Conservation (phyloP, 768 basidiomycete genomes). For the Candolleomyces eurysporus region DNA sequence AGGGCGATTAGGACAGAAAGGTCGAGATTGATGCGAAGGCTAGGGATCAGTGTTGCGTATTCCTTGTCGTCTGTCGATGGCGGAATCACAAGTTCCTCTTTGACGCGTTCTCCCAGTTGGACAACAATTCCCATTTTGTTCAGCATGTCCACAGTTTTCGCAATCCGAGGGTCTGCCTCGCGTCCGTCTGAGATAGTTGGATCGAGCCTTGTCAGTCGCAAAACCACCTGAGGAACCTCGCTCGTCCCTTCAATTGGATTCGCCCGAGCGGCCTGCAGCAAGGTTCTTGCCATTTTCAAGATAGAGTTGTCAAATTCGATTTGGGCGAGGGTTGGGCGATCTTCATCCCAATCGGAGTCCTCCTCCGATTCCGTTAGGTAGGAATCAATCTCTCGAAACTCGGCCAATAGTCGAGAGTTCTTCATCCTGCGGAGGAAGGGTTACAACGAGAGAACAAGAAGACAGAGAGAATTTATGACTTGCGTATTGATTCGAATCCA, state of each 20-base stretch:
- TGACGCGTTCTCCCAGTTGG: constrained; percentile 57
- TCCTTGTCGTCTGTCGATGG: background rate
- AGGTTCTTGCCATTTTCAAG: constrained; percentile 63
- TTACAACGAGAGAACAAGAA: constrained; percentile 1
- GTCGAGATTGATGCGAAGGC: constrained; percentile 71
- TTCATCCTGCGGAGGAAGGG: constrained; percentile 53
- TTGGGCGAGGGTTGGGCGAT: constrained; percentile 44
- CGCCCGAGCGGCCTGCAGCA: constrained; percentile 60
- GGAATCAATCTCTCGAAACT: constrained; percentile 84
- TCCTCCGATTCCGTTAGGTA: constrained; percentile 63
- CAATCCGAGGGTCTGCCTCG: constrained; percentile 53
- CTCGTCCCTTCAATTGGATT: constrained; percentile 46
- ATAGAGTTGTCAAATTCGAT: constrained; percentile 70
- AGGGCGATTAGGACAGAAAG: constrained; percentile 83
- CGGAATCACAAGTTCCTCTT: constrained; percentile 17
- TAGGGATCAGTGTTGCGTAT: constrained; percentile 36
- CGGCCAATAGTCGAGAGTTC: constrained; percentile 70
- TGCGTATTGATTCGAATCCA: constrained; percentile 93
- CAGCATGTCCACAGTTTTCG: constrained; percentile 54
- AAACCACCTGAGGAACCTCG: constrained; percentile 45
- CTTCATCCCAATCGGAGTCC: constrained; percentile 53
- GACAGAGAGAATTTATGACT: constrained; percentile 25
- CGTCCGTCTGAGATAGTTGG: constrained; percentile 32
- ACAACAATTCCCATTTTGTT: constrained; percentile 64
- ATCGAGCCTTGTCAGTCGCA: constrained; percentile 72